Evolutionary conservation across 2,329 filamentous ascomycete species (phyloP).

Genomic region (Apiospora pterosperma): DNA sequence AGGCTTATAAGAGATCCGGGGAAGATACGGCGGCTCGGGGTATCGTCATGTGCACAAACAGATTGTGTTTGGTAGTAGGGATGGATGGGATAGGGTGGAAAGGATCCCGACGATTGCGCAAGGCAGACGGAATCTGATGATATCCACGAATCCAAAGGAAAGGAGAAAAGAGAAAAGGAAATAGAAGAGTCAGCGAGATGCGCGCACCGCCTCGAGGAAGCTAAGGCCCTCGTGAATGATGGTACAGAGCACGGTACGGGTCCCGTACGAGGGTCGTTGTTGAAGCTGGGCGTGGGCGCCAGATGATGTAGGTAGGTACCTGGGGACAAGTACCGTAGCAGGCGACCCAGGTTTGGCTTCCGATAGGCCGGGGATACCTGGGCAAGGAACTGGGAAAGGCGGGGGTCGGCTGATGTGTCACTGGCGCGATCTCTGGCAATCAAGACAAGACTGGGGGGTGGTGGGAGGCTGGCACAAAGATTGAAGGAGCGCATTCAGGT

Average conservation of each 20-base stretch:
- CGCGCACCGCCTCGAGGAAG: not conserved
- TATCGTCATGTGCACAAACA: slow-evolving; percentile 20
- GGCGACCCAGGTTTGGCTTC: slow-evolving; percentile 2
- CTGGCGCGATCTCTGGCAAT: slow-evolving; percentile 6
- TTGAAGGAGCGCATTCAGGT: not conserved
- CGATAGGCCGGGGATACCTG: not conserved
- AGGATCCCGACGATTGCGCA: not conserved
- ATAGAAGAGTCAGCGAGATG: not conserved
- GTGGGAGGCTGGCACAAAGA: not conserved
- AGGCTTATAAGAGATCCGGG: slow-evolving; percentile 28
- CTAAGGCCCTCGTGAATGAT: not conserved
- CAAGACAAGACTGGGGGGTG: not conserved
- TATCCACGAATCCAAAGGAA: not conserved
- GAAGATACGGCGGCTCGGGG: slow-evolving; percentile 20
- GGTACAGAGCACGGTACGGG: not conserved
- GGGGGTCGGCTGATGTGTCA: slow-evolving; percentile 7
- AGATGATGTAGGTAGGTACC: slow-evolving; percentile 3
- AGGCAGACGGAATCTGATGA: slow-evolving; percentile 1
- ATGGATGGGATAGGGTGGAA: not conserved
- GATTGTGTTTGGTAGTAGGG: not conserved
- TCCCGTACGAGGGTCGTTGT: not conserved
- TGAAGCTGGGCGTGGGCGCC: not conserved
- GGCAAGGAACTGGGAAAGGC: slow-evolving; percentile 1
- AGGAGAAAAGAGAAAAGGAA: not conserved
- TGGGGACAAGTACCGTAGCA: slow-evolving; percentile 1